These are phyloP conservation scores for Epichloe gansuensis DNA, from an alignment of 2,329 filamentous ascomycete genomes.

Conservation along the genomic window DNA sequence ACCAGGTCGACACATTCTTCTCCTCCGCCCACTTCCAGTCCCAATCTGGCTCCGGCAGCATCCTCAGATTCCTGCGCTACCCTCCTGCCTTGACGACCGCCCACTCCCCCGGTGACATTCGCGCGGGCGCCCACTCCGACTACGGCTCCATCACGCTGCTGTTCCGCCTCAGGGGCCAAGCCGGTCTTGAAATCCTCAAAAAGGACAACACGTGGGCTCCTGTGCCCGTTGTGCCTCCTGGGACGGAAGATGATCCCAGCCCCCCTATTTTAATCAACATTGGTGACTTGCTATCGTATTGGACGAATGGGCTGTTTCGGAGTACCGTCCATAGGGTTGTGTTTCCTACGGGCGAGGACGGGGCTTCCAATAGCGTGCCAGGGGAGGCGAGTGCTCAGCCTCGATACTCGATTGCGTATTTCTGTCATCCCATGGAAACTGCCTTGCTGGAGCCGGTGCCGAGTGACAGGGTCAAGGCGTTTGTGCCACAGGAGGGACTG, in stretches of 20 bases:
- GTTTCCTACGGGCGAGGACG: slow-evolving; percentile 32
- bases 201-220: slow-evolving; percentile 43
- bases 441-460: slow-evolving; percentile 45
- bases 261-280: slow-evolving; percentile 78
- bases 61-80: slow-evolving; percentile 62
- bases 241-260: slow-evolving; percentile 42
- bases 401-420: slow-evolving; percentile 55
- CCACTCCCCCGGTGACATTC: slow-evolving; percentile 47
- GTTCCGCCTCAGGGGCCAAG: slow-evolving; percentile 75
- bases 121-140: slow-evolving; percentile 86
- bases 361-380: slow-evolving; percentile 13
- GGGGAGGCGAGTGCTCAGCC: slow-evolving; percentile 38
- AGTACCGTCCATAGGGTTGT: slow-evolving; percentile 84
- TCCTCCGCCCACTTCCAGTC: slow-evolving; percentile 34
- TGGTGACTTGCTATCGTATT: slow-evolving; percentile 60
- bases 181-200: slow-evolving; percentile 72
- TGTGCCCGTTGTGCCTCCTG: slow-evolving; percentile 52
- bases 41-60: slow-evolving; percentile 39
- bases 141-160: slow-evolving; percentile 64
- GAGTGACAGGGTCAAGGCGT: slow-evolving; percentile 40
- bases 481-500: slow-evolving; percentile 20
- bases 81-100: slow-evolving; percentile 37
- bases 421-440: slow-evolving; percentile 48
- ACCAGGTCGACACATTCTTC: slow-evolving; percentile 39
- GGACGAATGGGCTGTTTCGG: slow-evolving; percentile 79